Evolutionary conservation across 2,329 filamentous ascomycete genomes (phyloP).

Genomic region (Aureobasidium pullulans): DNA sequence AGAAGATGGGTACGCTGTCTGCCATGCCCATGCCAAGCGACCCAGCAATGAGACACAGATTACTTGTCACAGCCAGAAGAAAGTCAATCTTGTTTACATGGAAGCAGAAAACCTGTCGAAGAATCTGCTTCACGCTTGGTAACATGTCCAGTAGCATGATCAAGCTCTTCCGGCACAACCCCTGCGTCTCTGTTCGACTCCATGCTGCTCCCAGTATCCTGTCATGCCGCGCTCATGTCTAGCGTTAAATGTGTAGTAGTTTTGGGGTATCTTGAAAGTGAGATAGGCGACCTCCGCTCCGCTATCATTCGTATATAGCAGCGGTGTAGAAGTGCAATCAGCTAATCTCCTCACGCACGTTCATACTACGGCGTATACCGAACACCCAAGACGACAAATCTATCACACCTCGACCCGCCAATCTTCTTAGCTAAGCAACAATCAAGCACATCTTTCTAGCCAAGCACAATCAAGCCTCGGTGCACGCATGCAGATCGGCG

Average conservation of each 20-base stretch:
- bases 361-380: no score
- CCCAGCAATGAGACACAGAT: background rate
- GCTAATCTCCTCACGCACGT: no score
- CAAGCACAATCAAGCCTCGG: background rate
- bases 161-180: background rate
- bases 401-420: no score
- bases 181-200: background rate
- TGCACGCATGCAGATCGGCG: background rate
- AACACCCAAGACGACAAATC: no score
- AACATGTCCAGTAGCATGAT: background rate
- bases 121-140: background rate
- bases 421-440: no score
- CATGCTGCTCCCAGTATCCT: no score
- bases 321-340: no score
- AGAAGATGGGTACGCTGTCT: background rate
- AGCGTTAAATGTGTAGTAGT: no score
- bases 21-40: constrained; percentile 5
- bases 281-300: no score
- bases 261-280: no score
- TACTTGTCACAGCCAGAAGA: background rate
- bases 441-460: background rate
- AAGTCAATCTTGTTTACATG: background rate
- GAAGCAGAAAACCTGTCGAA: background rate
- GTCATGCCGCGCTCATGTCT: no score
- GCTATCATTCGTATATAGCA: no score